Base-by-base conservation (phyloP, 139 green algal genomes). In the Diplosphaera chodatii region DNA sequence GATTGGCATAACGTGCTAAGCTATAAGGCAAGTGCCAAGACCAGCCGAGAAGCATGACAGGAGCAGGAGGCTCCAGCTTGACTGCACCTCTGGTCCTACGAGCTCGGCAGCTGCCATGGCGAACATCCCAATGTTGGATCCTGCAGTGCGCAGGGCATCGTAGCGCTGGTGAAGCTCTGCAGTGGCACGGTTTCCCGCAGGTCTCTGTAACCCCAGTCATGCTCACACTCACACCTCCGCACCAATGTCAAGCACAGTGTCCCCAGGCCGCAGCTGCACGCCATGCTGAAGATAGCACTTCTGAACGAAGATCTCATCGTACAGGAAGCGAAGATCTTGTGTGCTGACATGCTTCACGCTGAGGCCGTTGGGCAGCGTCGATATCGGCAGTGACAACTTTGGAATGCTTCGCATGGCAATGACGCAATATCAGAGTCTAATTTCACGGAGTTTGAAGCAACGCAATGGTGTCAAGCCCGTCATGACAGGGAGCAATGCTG, bases 181-280 rank as follows among this genome's bases (percentile, higher is more conserved):
- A 66, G 21, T 20, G 1, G 59, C 20, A 20, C 28, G 59, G 2
- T 22, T 0, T 31, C 13, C 37, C 10, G 37, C 37, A 8, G 37
- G 13, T 8, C 13, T 21, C 13, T 8, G 37, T 21, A 21, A 13
- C 37, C 8, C 10, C 8, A 21, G 37, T 48, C 37, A 13, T 1
- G 59, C 59, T 20, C 2, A 31, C 2, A 22, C 28, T 1, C 59
- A 27, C 20, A 66, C 1, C 6, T 18, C 3, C 29, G 63, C 31
- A 3, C 83, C 83, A 1, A 88, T 73, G 73, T 89, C 83, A 5
- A 89, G 32, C 2, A 89, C 77, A 25, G 30, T 56, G n/a, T 72
- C 72, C 1, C 74, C 82, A 21, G 31, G 25, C 25, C 18, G 23
- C 3, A 84, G 4, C 2, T 28, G 6, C 0, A 84, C 28, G 16